Conservation (phyloP, 2,329 filamentous ascomycete genomes). For the Nothopassalora personata region DNA sequence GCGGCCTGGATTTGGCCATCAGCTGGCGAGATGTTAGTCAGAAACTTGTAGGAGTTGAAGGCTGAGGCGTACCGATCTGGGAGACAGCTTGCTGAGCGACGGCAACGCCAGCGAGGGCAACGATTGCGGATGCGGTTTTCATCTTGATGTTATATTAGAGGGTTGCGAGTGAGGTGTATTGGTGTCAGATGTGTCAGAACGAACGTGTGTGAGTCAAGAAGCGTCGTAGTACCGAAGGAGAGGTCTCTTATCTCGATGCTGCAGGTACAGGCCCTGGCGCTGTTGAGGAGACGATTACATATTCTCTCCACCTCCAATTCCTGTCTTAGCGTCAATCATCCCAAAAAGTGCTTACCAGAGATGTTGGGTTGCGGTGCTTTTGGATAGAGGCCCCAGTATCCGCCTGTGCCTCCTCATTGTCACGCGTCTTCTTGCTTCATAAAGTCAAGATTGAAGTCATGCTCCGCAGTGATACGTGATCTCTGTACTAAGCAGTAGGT, state of each 20-base stretch:
- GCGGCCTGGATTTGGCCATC: constrained; percentile 9
- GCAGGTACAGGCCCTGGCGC: not conserved
- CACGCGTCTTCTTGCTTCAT: not conserved
- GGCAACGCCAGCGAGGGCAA: constrained; percentile 3
- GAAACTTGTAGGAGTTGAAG: not conserved
- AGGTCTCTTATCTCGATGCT: not conserved
- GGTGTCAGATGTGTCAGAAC: not conserved
- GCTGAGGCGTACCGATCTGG: constrained; percentile 2
- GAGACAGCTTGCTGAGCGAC: constrained; percentile 7
- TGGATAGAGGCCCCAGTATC: not conserved
- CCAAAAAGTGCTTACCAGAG: not conserved
- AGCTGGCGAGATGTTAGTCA: not conserved
- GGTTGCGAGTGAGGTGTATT: not conserved
- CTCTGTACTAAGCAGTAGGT: not conserved
- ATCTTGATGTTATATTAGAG: not conserved
- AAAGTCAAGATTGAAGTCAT: not conserved
- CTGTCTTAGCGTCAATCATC: not conserved
- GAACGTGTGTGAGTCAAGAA: not conserved
- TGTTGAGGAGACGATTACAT: not conserved
- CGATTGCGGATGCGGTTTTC: constrained; percentile 4
- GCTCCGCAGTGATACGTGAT: not conserved
- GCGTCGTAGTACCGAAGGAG: not conserved
- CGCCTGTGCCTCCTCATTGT: not conserved
- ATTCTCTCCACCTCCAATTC: not conserved
- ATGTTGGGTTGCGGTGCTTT: not conserved